Evolutionary conservation across 352 stramenopile genomes (phyloP).

Genomic region (Globisporangium cystogenes): DNA sequence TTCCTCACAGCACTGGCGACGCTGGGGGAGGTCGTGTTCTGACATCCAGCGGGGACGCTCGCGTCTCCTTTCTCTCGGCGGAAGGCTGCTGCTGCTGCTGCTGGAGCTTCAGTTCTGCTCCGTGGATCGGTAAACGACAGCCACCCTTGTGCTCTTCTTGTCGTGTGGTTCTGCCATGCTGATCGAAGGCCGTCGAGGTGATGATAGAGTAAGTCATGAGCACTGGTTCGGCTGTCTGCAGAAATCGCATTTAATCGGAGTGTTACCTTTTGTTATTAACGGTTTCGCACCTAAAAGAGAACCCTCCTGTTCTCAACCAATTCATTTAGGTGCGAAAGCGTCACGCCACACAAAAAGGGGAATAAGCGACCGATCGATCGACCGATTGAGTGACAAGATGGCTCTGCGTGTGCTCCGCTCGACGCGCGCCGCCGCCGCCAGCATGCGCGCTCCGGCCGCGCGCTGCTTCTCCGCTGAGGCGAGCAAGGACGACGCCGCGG

Average conservation of each 20-base stretch:
- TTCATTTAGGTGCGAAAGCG: too few species aligned
- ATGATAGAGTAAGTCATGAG: too few species aligned
- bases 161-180: too few species aligned
- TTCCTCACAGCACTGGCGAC: constrained; percentile 44
- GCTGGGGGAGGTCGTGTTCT: constrained; percentile 22
- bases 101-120: not conserved
- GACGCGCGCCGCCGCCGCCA: constrained; percentile 17
- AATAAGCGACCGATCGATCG: not conserved
- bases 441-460: constrained; percentile 14
- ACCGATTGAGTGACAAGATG: constrained; percentile 17
- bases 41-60: not conserved
- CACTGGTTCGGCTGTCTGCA: too few species aligned
- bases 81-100: too few species aligned
- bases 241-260: not conserved
- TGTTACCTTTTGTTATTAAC: not conserved
- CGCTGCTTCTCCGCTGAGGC: constrained; percentile 43
- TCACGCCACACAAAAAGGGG: not conserved
- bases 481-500: constrained; percentile 24
- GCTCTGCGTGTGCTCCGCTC: constrained; percentile 35
- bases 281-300: not conserved
- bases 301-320: too few species aligned
- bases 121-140: not conserved
- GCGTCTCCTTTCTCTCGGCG: not conserved
- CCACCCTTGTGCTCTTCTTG: not conserved
- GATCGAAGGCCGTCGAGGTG: too few species aligned